Percentiles rank a stretch among this genome's conserved stretches.
Evolutionary conservation across 2,329 filamentous ascomycete species (phyloP).

Genomic region (Monilinia fructigena): DNA sequence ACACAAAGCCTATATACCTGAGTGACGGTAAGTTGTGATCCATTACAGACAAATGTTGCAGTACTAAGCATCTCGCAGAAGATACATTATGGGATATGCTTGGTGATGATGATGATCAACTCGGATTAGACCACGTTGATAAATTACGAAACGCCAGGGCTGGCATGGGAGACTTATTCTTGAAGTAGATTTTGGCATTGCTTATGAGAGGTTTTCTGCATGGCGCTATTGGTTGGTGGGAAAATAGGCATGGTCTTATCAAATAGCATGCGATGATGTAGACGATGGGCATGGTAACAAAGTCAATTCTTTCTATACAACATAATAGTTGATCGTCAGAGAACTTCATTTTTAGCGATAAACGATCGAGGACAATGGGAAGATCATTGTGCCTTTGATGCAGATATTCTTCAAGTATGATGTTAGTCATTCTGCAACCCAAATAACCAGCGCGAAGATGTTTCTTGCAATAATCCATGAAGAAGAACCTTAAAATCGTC

Average conservation of each 20-base stretch:
- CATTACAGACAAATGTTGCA: neutral
- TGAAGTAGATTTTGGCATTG: slow-evolving; percentile 42
- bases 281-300: slow-evolving; percentile 21
- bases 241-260: slow-evolving; percentile 26
- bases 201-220: slow-evolving; percentile 28
- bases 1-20: slow-evolving; percentile 77
- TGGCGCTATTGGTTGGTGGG: slow-evolving; percentile 28
- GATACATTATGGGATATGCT: slow-evolving; percentile 57
- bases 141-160: slow-evolving; percentile 58
- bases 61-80: slow-evolving; percentile 44
- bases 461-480: neutral
- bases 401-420: slow-evolving; percentile 17
- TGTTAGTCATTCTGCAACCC: slow-evolving; percentile 13
- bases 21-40: slow-evolving; percentile 69
- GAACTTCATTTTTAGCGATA: slow-evolving; percentile 16
- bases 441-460: neutral
- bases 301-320: slow-evolving; percentile 20
- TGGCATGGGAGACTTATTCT: slow-evolving; percentile 62
- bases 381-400: slow-evolving; percentile 15
- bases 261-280: slow-evolving; percentile 16
- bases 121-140: slow-evolving; percentile 66
- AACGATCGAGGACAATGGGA: slow-evolving; percentile 9
- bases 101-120: slow-evolving; percentile 56
- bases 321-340: slow-evolving; percentile 19
- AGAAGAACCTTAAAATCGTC: neutral